Percentiles rank a stretch among this genome's conserved stretches.
Conservation (phyloP, 768 basidiomycete species). For the Psilocybe subaeruginosa region DNA sequence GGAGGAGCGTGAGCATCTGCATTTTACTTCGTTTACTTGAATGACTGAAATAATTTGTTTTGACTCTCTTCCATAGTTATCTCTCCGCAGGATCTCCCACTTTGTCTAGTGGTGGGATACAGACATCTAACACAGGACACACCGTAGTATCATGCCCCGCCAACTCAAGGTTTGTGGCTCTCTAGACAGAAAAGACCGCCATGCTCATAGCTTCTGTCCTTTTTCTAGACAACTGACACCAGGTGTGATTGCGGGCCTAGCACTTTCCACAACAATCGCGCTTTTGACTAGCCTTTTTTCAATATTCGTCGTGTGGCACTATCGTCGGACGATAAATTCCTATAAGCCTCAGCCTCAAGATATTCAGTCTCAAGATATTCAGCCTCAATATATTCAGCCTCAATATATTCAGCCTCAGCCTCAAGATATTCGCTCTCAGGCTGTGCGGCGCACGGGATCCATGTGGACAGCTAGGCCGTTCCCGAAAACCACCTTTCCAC, state of each 20-base stretch:
- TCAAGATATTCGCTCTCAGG: too few species aligned
- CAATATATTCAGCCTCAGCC: too few species aligned
- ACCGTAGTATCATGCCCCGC: not conserved
- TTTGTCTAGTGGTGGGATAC: too few species aligned
- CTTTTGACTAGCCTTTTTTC: slow-evolving; percentile 10
- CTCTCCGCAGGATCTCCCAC: too few species aligned
- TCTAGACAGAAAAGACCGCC: not conserved
- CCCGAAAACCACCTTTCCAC: not conserved
- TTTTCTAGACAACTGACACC: slow-evolving; percentile 2
- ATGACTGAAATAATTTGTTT: too few species aligned
- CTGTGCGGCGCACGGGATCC: too few species aligned
- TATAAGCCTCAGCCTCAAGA: not conserved
- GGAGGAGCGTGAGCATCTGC: slow-evolving; percentile 22
- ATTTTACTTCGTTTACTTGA: too few species aligned
- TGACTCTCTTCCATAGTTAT: too few species aligned
- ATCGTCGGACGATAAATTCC: not conserved
- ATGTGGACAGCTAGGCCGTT: not conserved
- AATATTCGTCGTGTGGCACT: slow-evolving; percentile 10
- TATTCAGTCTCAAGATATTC: not conserved
- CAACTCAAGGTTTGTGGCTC: not conserved
- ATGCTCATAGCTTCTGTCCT: not conserved
- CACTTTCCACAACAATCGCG: slow-evolving; percentile 12
- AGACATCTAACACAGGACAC: too few species aligned
- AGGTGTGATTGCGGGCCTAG: slow-evolving; percentile 17
- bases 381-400: too few species aligned